phyloP scores from a whole-genome alignment of 176 grass and related monocot species.

The Pharus latifolius region DNA sequence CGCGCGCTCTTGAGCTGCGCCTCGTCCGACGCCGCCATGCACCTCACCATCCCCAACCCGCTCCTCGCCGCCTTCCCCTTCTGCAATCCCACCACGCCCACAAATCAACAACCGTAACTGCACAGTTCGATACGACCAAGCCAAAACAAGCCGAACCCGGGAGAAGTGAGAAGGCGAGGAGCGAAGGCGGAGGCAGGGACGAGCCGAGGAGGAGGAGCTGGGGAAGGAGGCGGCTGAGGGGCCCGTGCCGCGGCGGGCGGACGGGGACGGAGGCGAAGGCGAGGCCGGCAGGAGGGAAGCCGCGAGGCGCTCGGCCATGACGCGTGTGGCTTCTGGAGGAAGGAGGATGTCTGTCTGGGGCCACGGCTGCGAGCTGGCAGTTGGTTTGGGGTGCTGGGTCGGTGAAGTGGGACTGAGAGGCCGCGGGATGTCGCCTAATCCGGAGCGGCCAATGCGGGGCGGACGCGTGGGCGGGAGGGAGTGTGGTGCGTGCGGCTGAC shows the following conservation, averaged over 20 bases:
- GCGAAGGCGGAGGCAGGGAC: conserved; percentile 17
- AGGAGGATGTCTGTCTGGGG: background rate
- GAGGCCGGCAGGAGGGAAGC: conserved; percentile 16
- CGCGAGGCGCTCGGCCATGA: conserved; percentile 39
- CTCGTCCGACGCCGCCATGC: conserved; percentile 57
- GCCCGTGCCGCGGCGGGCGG: background rate
- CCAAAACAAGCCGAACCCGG: background rate
- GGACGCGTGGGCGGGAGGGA: background rate
- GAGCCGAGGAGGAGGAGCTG: conserved; percentile 12
- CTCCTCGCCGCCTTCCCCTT: conserved; percentile 6
- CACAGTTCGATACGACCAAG: background rate
- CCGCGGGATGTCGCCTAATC: conserved; percentile 16
- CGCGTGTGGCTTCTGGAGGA: conserved; percentile 1
- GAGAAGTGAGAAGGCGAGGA: background rate
- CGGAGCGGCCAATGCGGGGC: background rate
- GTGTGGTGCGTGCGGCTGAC: background rate
- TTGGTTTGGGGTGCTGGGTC: too few species aligned
- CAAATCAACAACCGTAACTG: background rate
- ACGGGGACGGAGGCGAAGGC: conserved; percentile 5
- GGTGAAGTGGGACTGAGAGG: too few species aligned
- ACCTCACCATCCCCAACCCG: conserved; percentile 34
- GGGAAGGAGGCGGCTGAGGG: background rate
- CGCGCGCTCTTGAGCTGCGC: conserved; percentile 67
- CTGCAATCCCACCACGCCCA: background rate
- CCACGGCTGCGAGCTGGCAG: too few species aligned